Evolutionary conservation across 1,139 yeast species (phyloP).

Genomic region (Debaryomycetaceae sp.): DNA sequence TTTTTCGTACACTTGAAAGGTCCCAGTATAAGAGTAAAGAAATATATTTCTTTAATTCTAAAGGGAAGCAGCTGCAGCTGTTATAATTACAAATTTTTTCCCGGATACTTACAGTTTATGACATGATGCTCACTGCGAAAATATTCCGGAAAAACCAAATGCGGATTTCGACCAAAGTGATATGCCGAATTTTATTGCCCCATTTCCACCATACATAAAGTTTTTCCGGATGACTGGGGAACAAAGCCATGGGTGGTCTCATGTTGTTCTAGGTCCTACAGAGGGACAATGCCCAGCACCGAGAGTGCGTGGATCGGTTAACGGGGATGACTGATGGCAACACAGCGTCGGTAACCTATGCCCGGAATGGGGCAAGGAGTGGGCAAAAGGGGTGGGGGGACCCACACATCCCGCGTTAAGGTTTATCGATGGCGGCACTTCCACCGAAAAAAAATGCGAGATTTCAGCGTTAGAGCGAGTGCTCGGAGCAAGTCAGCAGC

Average conservation of each 20-base stretch:
- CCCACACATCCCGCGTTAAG: no score
- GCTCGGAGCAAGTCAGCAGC: no score
- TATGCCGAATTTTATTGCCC: constrained; percentile 1
- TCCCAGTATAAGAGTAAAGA: not conserved
- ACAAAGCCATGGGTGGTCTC: not conserved
- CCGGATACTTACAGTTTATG: not conserved
- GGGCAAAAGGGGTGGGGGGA: no score
- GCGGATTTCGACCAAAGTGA: not conserved
- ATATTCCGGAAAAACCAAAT: not conserved
- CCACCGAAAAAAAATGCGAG: not conserved
- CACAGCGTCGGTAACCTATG: no score
- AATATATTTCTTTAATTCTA: not conserved
- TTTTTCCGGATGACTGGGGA: constrained; percentile 10
- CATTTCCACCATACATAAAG: constrained; percentile 3
- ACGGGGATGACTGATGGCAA: no score
- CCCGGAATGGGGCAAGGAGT: no score
- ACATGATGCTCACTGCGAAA: not conserved
- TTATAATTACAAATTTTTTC: not conserved
- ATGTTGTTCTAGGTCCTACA: not conserved
- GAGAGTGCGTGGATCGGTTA: no score
- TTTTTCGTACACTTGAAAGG: no score
- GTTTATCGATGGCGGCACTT: not conserved
- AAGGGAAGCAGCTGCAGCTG: not conserved
- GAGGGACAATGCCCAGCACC: no score
- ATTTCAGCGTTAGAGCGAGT: no score